phyloP scores from a whole-genome alignment of 768 basidiomycete genomes.

The Trametes coccinea region DNA sequence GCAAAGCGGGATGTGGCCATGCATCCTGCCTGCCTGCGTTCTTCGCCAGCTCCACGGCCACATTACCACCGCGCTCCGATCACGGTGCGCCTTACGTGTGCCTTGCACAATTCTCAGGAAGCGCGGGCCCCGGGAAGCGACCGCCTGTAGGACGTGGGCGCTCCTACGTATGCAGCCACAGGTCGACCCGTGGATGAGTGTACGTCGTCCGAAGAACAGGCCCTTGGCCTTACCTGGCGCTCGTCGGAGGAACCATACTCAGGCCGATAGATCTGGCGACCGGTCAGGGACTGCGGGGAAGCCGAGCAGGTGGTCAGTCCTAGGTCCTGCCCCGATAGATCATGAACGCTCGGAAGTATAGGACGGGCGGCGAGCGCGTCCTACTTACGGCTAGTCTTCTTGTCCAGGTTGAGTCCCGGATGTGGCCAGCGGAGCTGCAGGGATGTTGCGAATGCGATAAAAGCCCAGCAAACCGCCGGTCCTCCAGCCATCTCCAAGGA shows the following conservation, averaged over 20 bases:
- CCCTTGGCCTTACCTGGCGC: slow-evolving; percentile 4
- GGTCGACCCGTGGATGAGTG: not conserved
- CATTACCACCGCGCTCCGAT: slow-evolving; percentile 20
- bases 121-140: slow-evolving; percentile 12
- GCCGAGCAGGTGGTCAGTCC: slow-evolving; percentile 1
- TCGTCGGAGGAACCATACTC: not conserved
- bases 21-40: slow-evolving; percentile 10
- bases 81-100: slow-evolving; percentile 20
- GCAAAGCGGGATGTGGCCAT: slow-evolving; percentile 2
- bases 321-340: slow-evolving; percentile 11
- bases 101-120: slow-evolving; percentile 2
- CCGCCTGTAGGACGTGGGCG: slow-evolving; percentile 4
- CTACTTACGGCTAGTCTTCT: slow-evolving; percentile 19
- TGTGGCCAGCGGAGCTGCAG: slow-evolving; percentile 7
- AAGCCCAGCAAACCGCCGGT: slow-evolving; percentile 6
- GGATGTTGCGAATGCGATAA: slow-evolving; percentile 10
- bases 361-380: slow-evolving; percentile 11
- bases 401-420: slow-evolving; percentile 6
- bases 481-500: slow-evolving; percentile 1
- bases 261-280: slow-evolving; percentile 13
- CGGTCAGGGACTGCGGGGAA: slow-evolving; percentile 17
- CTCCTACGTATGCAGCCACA: slow-evolving; percentile 4
- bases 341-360: slow-evolving; percentile 10
- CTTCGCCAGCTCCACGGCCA: slow-evolving; percentile 1
- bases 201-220: slow-evolving; percentile 1